Evolutionary conservation across 1,139 yeast genomes (phyloP).

Genomic region (Pichia sp.): DNA sequence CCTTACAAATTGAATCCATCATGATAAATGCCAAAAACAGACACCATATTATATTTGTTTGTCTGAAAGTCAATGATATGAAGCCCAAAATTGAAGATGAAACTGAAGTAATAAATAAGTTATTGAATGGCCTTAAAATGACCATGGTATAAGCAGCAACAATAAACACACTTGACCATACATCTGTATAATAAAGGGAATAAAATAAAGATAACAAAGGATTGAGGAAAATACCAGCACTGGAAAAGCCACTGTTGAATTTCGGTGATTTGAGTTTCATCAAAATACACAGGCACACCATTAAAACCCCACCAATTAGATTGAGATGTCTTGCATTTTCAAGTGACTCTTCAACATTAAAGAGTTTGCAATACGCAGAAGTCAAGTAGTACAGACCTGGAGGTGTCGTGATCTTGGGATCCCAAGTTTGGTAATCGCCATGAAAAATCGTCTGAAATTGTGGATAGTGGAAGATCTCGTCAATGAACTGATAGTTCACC

Average conservation of each 20-base stretch:
- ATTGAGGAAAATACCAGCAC: conserved; percentile 42
- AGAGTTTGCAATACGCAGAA: conserved; percentile 33
- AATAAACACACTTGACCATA: conserved; percentile 77
- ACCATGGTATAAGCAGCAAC: conserved; percentile 39
- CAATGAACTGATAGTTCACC: conserved; percentile 44
- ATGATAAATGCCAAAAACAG: conserved; percentile 50
- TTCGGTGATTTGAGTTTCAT: conserved; percentile 23
- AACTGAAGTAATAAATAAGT: conserved; percentile 15
- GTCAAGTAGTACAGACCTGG: conserved; percentile 84
- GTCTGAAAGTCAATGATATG: conserved; percentile 66
- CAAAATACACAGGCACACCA: conserved; percentile 38
- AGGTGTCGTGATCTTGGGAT: conserved; percentile 90
- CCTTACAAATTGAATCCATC: conserved; percentile 41
- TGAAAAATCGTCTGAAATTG: conserved; percentile 65
- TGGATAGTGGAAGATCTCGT: conserved; percentile 78
- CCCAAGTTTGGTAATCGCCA: conserved; percentile 64
- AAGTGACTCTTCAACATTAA: conserved; percentile 21
- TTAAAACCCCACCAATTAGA: conserved; percentile 50
- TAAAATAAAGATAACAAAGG: conserved; percentile 73
- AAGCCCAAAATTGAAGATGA: conserved; percentile 42
- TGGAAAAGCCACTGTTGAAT: conserved; percentile 32
- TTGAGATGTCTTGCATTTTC: conserved; percentile 50
- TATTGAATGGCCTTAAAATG: conserved; percentile 21
- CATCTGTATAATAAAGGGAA: conserved; percentile 82
- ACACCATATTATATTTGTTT: conserved; percentile 87